Evolutionary conservation across 441 rosid genomes (phyloP), one percentile per base, ranked within the genome.

Genomic region (Melianthus villosus): DNA sequence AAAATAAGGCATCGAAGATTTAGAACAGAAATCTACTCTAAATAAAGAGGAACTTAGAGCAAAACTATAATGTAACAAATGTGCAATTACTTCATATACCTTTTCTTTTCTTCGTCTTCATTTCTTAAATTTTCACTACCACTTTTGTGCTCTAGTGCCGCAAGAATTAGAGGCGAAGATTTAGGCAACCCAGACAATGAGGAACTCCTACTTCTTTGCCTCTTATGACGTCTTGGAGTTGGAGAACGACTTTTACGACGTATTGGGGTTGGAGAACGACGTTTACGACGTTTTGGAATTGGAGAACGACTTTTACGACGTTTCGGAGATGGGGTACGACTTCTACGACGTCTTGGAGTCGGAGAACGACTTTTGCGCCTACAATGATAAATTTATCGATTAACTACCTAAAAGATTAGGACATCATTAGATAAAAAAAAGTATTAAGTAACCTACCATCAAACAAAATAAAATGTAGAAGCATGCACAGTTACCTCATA

Each of bases 301-400:
- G 76, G 77, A 68, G 96, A 76, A 49, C 71, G 82, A 47, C 73
- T 72, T 58, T 57, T 79, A 25, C 58, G 78, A 30, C 68, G 79
- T 41, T 75, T 63, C 45, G 78, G 93, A 54, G 95, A 69, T 23
- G 67, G 55, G 44, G 97, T 80, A 47, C 75, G 79, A 64, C 86
- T 89, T 73, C 75, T 89, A 42, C 80, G 50, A n/a, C n/a, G n/a
- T n/a, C n/a, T n/a, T n/a, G n/a, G n/a, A n/a, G n/a, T n/a, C n/a
- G n/a, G n/a, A 46, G 97, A 83, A 47, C 75, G 78, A 64, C 86
- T 89, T 73, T 76, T 89, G 44, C 80, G 49, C 70, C 98, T 89
- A 45, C 23, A 59, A 42, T 50, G 65, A 40, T 51, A 16, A 44
- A 53, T 45, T 39, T 11, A 66, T 69, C 76, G 54, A 73, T 76